Percentiles rank a stretch among this genome's conserved stretches.
Conservation (phyloP, 352 stramenopile species). For the Pythium aristosporum region DNA sequence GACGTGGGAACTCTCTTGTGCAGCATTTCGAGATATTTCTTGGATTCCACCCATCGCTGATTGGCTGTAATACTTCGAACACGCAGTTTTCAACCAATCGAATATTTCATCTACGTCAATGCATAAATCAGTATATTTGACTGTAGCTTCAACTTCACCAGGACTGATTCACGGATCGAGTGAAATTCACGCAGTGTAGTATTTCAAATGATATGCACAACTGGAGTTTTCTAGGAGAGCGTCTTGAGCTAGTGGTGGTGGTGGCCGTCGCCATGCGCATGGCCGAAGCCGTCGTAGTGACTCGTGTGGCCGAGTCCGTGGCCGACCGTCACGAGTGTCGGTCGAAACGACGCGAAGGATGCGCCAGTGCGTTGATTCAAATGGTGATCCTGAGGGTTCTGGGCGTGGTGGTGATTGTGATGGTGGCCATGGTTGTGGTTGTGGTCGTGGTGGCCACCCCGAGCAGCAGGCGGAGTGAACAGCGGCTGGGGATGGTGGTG, state of each 20-base stretch:
- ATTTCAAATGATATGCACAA: too few species aligned
- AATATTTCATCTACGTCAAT: background rate
- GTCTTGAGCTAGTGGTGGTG: slow-evolving; percentile 19
- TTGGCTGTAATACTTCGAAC: background rate
- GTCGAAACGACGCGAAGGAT: slow-evolving; percentile 11
- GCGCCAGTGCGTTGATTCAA: slow-evolving; percentile 10
- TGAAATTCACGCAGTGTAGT: too few species aligned
- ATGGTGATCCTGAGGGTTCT: slow-evolving; percentile 22
- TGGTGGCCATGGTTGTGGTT: slow-evolving; percentile 3
- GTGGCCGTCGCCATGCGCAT: slow-evolving; percentile 17
- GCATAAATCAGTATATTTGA: background rate
- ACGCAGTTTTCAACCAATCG: background rate
- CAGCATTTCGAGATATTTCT: too few species aligned
- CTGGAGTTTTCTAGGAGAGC: background rate
- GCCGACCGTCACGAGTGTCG: slow-evolving; percentile 12
- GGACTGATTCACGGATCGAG: too few species aligned
- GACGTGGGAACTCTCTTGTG: background rate
- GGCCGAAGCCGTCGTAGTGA: background rate
- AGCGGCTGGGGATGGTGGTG: slow-evolving; percentile 7
- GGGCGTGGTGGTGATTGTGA: slow-evolving; percentile 7
- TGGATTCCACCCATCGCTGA: background rate
- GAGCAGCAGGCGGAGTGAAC: background rate
- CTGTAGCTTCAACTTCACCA: background rate
- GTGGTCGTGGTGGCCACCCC: background rate
- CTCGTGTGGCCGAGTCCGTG: slow-evolving; percentile 5